Evolutionary conservation across 371 early-diverging fungal species (phyloP).

Genomic region (Mucor racemosus): DNA sequence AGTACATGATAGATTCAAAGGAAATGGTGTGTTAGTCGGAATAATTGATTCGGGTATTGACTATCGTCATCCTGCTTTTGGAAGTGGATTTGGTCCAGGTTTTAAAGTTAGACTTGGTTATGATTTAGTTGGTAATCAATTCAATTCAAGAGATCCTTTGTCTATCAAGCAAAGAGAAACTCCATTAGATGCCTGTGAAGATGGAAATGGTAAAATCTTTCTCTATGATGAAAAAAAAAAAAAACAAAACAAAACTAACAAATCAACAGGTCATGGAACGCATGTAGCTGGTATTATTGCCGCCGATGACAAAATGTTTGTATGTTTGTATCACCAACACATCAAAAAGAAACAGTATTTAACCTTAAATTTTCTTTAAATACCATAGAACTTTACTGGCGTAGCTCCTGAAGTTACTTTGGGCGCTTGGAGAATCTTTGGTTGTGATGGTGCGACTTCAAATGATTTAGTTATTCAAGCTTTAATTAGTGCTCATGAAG

Average conservation of each 20-base stretch:
- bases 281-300: conserved; percentile 76
- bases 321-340: conserved; percentile 12
- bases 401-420: conserved; percentile 70
- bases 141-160: conserved; percentile 22
- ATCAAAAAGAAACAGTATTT: no score
- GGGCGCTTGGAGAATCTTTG: conserved; percentile 72
- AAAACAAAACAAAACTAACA: not conserved
- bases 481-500: conserved; percentile 65
- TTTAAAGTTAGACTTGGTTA: conserved; percentile 60
- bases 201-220: conserved; percentile 24
- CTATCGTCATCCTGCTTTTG: conserved; percentile 74
- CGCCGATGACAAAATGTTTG: conserved; percentile 45
- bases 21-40: conserved; percentile 71
- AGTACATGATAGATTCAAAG: conserved; percentile 54
- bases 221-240: no score
- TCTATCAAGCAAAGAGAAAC: conserved; percentile 12
- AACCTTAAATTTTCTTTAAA: not conserved
- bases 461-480: conserved; percentile 73
- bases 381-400: conserved; percentile 54
- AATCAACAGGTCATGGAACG: conserved; percentile 57
- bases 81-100: conserved; percentile 67
- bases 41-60: conserved; percentile 74
- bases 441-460: conserved; percentile 66
- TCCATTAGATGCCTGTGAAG: conserved; percentile 27
- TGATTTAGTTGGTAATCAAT: conserved; percentile 60